These are phyloP conservation scores for Penicillium corylophilum DNA, from an alignment of 2,329 filamentous ascomycete species.

Conservation along the genomic window DNA sequence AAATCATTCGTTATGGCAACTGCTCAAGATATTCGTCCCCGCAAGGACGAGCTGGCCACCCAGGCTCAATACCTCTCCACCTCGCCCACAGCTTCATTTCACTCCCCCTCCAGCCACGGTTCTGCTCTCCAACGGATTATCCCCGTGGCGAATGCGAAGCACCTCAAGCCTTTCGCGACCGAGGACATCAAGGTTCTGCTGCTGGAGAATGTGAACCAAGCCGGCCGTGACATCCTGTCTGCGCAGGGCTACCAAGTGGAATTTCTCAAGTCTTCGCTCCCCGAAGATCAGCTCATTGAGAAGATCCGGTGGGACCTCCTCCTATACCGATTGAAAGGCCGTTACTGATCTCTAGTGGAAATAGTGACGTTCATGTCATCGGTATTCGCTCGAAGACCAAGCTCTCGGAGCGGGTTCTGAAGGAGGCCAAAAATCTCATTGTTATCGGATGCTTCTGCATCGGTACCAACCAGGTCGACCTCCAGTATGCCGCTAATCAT, in stretches of 20 bases:
- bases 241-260: conserved; percentile 96
- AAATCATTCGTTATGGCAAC: conserved; percentile 26
- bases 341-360: not conserved
- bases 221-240: conserved; percentile 77
- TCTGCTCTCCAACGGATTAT: conserved; percentile 45
- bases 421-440: conserved; percentile 88
- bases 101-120: conserved; percentile 67
- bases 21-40: conserved; percentile 37
- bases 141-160: conserved; percentile 59
- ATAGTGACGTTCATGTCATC: conserved; percentile 90
- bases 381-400: conserved; percentile 98
- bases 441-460: conserved; percentile 99
- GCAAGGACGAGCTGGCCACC: conserved; percentile 35
- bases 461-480: conserved; percentile 67
- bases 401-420: conserved; percentile 78
- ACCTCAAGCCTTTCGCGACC: conserved; percentile 91
- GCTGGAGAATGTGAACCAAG: conserved; percentile 92
- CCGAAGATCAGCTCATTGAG: conserved; percentile 91
- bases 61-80: conserved; percentile 68
- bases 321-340: not conserved
- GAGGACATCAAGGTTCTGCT: conserved; percentile 95
- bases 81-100: conserved; percentile 72
- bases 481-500: conserved; percentile 46
- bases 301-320: conserved; percentile 73
- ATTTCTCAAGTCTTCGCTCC: conserved; percentile 79